Base-by-base conservation (phyloP, 116 monocot species). In the Trichopus zeylanicus region DNA sequence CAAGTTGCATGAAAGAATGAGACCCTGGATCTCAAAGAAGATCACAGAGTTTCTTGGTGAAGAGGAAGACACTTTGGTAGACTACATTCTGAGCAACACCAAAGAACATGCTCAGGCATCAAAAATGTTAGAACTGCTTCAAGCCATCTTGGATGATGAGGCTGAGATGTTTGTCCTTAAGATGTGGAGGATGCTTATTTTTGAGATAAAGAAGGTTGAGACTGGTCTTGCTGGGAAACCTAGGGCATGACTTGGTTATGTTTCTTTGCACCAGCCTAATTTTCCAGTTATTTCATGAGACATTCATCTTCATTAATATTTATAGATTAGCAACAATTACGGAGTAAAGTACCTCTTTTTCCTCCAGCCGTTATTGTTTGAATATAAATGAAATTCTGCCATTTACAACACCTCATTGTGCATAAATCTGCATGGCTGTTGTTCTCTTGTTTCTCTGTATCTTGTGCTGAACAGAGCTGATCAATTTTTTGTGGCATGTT, bases 181-280 rank as follows among this genome's bases (percentile, higher is more conserved):
- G 62, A 97, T 97, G 87, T 97, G 97, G 97, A 86, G 97, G 64
- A 97, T 97, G 97, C 78, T 97, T 26, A 97, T 97, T 56, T 97
- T 87, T 71, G 97, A 97, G 68, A 87, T 97, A 51, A 93, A 90
- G 82, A 90, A 86, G 69, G 91, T 91, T 6, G 97, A 97, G 68
- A 80, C 91, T 21, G 91, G 97, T 34, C 71, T 97, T 19, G 58
- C 82, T 26, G 46, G 56, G 31, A 90, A 84, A 78, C 33, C 78
- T 13, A 93, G 57, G 72, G 26, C 63, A 28, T 83, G 56, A 81
- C 1, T 26, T 26, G 53, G 53, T 53, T 42, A 42, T 3, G 42
- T 42, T 42, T 42, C 7, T n/a, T n/a, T n/a, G n/a, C n/a, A n/a
- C n/a, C n/a, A 16, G 8, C 13, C 42, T 13, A 42, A 33, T 5